Evolutionary conservation across 169 alveolate genomes (phyloP).

Genomic region (Plasmodium yoelii): DNA sequence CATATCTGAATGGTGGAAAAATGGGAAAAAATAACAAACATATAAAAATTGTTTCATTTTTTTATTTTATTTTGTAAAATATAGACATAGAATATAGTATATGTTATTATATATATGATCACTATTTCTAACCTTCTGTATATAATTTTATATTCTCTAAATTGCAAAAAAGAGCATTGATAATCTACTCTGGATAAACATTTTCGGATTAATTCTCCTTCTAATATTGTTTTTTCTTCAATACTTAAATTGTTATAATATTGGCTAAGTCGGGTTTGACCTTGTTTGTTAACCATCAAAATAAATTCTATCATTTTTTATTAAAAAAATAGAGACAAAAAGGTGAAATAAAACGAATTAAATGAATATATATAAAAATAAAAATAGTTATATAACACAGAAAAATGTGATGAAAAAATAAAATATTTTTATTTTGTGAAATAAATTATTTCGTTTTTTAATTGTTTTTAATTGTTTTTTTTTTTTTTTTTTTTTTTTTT

Average conservation of each 20-base stretch:
- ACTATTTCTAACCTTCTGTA: slow-evolving; percentile 80
- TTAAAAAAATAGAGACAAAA: not conserved
- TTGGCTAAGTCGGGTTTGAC: slow-evolving; percentile 97
- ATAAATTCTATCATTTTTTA: slow-evolving; percentile 95
- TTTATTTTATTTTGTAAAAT: no score
- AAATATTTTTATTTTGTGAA: not conserved
- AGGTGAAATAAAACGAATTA: not conserved
- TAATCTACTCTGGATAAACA: slow-evolving; percentile 96
- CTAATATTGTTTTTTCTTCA: slow-evolving; percentile 95
- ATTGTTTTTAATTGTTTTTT: no score
- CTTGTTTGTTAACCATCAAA: slow-evolving; percentile 98
- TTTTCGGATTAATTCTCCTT: slow-evolving; percentile 98
- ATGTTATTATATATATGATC: no score
- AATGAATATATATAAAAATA: not conserved
- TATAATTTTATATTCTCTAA: slow-evolving; percentile 95
- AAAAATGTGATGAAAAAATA: no score
- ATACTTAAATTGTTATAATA: slow-evolving; percentile 91
- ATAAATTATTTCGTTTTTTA: not conserved
- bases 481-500: not conserved
- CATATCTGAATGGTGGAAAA: slow-evolving; percentile 95
- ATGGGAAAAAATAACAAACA: no score
- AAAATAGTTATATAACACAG: not conserved
- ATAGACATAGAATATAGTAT: no score
- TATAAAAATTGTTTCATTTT: no score
- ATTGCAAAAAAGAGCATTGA: slow-evolving; percentile 97